Base-by-base conservation (phyloP, 2,329 filamentous ascomycete genomes). In the Fusarium longipes region DNA sequence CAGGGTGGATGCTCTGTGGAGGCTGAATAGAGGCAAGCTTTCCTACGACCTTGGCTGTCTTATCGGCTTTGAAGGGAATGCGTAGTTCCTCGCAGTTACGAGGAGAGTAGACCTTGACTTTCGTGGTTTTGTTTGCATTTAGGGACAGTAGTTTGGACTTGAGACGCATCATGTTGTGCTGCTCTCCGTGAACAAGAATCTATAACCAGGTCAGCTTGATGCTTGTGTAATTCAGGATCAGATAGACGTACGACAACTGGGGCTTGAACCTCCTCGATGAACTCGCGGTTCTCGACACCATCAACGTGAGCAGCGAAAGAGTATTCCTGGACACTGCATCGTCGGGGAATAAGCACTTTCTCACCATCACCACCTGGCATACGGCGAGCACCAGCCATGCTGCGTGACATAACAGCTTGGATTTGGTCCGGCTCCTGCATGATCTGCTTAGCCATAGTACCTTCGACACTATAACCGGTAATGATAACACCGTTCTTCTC, bases 401-500 rank as follows among this genome's bases (percentile, higher is more conserved):
- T 88, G 57, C 91, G 85, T 39, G 90, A 93, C 90, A 97, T 98
- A 73, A 98, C 91, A 0, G 95, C 95, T 61, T 93, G 93, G 58
- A 99, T 98, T 73, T 93, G 90, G 63, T 97, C 94, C 0, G 96
- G 96, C 76, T 98, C 96, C 70, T 95, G 93, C 81, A 98, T 91
- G 65, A 99, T 92, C 73, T 96, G 89, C 78, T 97, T 95, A 5
- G 93, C 96, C 95, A 99, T 98, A 1, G 96, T 99, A 8, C 96
- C 96, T 79, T 99, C 96, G 9, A 99, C 95, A 63, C 93, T 97
- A 81, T 99, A 99, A 76, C 96, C 96, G 0, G 96, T 99, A 78
- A 99, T 97, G 72, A 99, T 92, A 40, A 99, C 93, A n/a, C 95
- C 96, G 75, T 99, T 99, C 78, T 96, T 94, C 66, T 96, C 91